Percentiles rank a stretch among this genome's conserved stretches.
Evolutionary conservation across 768 basidiomycete genomes (phyloP).

Genomic region (Russula griseocarnosa): DNA sequence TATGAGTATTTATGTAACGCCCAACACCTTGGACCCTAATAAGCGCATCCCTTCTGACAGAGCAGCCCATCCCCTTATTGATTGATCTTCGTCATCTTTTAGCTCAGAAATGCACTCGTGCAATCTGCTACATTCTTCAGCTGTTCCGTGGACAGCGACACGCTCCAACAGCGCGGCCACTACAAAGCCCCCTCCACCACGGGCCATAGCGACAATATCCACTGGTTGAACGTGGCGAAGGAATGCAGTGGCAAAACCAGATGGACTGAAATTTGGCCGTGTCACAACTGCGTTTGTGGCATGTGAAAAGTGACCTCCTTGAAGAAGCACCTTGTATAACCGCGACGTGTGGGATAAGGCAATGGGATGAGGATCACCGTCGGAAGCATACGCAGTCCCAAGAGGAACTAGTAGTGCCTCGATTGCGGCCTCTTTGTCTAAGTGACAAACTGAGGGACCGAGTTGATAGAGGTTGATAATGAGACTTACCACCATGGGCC

Average conservation of each 20-base stretch:
- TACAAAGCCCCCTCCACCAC: conserved; percentile 66
- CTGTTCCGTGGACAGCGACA: conserved; percentile 31
- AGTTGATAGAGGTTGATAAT: not conserved
- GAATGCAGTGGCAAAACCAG: conserved; percentile 57
- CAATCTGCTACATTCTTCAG: conserved; percentile 9
- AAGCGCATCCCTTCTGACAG: conserved; percentile 11
- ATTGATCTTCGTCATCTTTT: not conserved
- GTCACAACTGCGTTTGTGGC: conserved; percentile 51
- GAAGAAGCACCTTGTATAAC: conserved; percentile 83
- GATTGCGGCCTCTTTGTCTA: conserved; percentile 69
- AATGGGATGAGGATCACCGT: conserved; percentile 61
- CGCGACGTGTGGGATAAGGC: conserved; percentile 80
- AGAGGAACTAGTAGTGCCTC: conserved; percentile 59
- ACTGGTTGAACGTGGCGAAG: conserved; percentile 52
- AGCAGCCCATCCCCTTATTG: conserved; percentile 17
- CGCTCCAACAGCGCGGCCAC: conserved; percentile 69
- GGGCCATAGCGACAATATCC: conserved; percentile 51
- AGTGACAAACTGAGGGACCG: not conserved
- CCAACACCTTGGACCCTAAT: not conserved
- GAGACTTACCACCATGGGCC: conserved; percentile 70
- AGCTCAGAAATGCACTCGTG: conserved; percentile 12
- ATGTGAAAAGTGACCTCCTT: conserved; percentile 85
- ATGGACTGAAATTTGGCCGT: conserved; percentile 52
- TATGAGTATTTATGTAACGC: conserved; percentile 5
- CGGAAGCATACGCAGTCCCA: conserved; percentile 51